phyloP scores from a whole-genome alignment of 2,329 filamentous ascomycete genomes.

The Colletotrichum simmondsii region DNA sequence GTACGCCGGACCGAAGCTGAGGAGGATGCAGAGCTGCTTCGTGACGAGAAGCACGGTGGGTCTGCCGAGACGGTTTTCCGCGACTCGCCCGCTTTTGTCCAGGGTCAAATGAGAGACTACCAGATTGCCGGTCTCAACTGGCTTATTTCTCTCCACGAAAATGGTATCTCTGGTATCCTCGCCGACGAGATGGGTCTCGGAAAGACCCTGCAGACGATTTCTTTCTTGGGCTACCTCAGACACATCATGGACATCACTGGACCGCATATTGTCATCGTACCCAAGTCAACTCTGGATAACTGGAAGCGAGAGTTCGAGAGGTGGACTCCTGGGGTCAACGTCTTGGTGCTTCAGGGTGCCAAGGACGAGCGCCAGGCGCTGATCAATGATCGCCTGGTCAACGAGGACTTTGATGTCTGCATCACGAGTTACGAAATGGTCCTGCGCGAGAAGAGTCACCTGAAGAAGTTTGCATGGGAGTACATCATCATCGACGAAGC shows the following conservation, averaged over 20 bases:
- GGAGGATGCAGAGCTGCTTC: constrained; percentile 89
- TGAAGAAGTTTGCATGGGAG: constrained; percentile 99
- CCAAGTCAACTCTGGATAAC: constrained; percentile 97
- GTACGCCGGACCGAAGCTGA: constrained; percentile 94
- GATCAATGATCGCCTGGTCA: constrained; percentile 90
- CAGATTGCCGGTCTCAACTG: constrained; percentile 96
- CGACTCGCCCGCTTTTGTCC: constrained; percentile 90
- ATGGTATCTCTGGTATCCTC: constrained; percentile 97
- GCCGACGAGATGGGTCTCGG: constrained; percentile 99
- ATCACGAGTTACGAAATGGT: constrained; percentile 99
- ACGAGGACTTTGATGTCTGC: constrained; percentile 97
- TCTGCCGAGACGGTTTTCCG: constrained; percentile 91
- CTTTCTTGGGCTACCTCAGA: constrained; percentile 93
- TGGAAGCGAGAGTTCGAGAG: constrained; percentile 94
- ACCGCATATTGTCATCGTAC: constrained; percentile 90
- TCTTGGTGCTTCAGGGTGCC: constrained; percentile 91
- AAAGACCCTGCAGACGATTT: constrained; percentile 97
- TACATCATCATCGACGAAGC: constrained; percentile 99
- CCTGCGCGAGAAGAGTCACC: constrained; percentile 88
- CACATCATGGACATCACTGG: constrained; percentile 91
- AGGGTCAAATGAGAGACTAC: constrained; percentile 94
- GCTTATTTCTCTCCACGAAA: constrained; percentile 97
- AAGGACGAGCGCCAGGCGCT: constrained; percentile 92
- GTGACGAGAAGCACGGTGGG: constrained; percentile 90
- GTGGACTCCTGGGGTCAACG: constrained; percentile 97